A percentile compares a stretch with the other conserved stretches of the same genome.
Evolutionary conservation across 2,329 filamentous ascomycete species (phyloP).

Genomic region (Microdochium trichocladiopsis): DNA sequence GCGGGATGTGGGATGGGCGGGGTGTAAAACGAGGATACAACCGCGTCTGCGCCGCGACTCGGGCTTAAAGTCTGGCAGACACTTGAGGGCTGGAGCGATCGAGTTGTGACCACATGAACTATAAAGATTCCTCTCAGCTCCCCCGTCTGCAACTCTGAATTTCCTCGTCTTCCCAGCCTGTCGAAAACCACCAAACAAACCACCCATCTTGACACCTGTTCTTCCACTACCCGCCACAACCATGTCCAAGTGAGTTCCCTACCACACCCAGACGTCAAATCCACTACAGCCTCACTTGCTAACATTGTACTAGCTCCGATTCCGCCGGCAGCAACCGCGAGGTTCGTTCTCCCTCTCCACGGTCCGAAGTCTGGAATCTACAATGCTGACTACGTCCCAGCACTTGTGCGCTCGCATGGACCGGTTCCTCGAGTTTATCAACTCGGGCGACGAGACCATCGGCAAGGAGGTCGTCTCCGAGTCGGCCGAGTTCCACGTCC

Average conservation of each 20-base stretch:
- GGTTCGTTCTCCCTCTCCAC: neutral
- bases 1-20: neutral
- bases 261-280: neutral
- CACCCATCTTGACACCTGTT: neutral
- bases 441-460: neutral
- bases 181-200: neutral
- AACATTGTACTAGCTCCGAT: neutral
- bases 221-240: neutral
- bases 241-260: neutral
- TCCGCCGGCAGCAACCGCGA: neutral
- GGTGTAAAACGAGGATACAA: neutral
- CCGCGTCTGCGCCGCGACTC: neutral
- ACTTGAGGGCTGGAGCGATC: neutral
- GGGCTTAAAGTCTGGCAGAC: neutral
- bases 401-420: neutral
- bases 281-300: neutral
- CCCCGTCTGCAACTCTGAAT: neutral
- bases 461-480: neutral
- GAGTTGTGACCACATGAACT: neutral
- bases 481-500: neutral
- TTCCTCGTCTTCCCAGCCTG: neutral
- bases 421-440: neutral
- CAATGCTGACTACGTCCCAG: neutral
- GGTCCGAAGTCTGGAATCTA: neutral
- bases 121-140: neutral